phyloP scores from a whole-genome alignment of 2,329 filamentous ascomycete species.

The Ambrosiella beaveri region DNA sequence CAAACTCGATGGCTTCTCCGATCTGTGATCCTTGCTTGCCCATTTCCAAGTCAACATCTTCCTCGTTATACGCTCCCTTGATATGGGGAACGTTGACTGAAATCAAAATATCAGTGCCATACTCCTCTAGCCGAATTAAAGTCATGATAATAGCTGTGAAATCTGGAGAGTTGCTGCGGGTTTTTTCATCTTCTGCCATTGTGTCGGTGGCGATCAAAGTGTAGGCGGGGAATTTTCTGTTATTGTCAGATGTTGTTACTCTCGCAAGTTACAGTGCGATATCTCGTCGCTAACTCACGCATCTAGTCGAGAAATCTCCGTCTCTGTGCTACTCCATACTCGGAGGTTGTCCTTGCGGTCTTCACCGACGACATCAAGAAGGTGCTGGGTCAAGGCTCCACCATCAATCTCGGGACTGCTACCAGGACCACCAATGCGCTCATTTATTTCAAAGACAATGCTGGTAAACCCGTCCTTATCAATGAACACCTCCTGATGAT shows the following conservation, averaged over 20 bases:
- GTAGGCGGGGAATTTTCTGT: slow-evolving; percentile 37
- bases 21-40: slow-evolving; percentile 51
- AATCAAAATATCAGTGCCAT: slow-evolving; percentile 66
- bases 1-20: slow-evolving; percentile 50
- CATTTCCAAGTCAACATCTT: slow-evolving; percentile 50
- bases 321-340: slow-evolving; percentile 48
- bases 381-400: slow-evolving; percentile 49
- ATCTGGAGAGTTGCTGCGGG: slow-evolving; percentile 25
- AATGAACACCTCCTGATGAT: slow-evolving; percentile 87
- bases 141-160: slow-evolving; percentile 64
- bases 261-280: not conserved
- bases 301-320: slow-evolving; percentile 38
- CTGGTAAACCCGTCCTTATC: slow-evolving; percentile 68
- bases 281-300: slow-evolving; percentile 19
- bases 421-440: slow-evolving; percentile 48
- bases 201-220: slow-evolving; percentile 53
- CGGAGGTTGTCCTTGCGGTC: slow-evolving; percentile 45
- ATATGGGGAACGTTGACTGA: slow-evolving; percentile 81
- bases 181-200: slow-evolving; percentile 20
- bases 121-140: slow-evolving; percentile 55
- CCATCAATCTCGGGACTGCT: slow-evolving; percentile 45
- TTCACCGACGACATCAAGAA: slow-evolving; percentile 48
- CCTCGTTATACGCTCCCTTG: slow-evolving; percentile 53
- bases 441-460: slow-evolving; percentile 79
- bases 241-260: not conserved